phyloP scores from a whole-genome alignment of 805 yeast species.

The Pichia occidentalis region DNA sequence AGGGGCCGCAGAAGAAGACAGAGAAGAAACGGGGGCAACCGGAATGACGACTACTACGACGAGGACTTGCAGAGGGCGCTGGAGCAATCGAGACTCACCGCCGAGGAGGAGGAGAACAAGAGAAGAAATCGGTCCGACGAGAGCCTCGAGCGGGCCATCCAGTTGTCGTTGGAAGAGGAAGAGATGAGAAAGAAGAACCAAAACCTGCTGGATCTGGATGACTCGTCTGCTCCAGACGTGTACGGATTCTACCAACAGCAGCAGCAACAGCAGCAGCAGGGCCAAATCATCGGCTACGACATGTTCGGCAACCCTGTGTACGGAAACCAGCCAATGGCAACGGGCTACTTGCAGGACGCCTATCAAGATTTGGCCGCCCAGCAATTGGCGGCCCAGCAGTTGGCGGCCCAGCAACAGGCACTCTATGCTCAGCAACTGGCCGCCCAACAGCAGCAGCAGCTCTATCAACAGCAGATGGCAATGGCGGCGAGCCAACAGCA shows the following conservation, averaged over 20 bases:
- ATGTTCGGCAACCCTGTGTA: constrained; percentile 65
- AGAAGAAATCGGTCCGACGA: constrained; percentile 49
- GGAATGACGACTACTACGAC: constrained; percentile 47
- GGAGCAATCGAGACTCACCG: constrained; percentile 73
- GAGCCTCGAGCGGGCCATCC: constrained; percentile 62
- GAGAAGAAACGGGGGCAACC: constrained; percentile 22
- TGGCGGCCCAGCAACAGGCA: constrained; percentile 22
- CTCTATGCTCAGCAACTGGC: constrained; percentile 16
- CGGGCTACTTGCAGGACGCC: constrained; percentile 48
- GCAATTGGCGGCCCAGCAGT: constrained; percentile 18
- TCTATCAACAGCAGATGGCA: constrained; percentile 20
- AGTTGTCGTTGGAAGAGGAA: constrained; percentile 71
- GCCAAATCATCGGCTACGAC: constrained; percentile 39
- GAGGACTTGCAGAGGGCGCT: constrained; percentile 74
- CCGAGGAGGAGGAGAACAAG: constrained; percentile 71
- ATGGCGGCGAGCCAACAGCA: constrained; percentile 29
- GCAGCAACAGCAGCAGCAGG: constrained; percentile 22
- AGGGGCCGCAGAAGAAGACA: constrained; percentile 30
- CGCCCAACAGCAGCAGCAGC: constrained; percentile 20
- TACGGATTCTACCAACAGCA: constrained; percentile 33
- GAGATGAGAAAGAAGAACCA: constrained; percentile 48
- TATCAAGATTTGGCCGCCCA: constrained; percentile 27
- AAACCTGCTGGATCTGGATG: constrained; percentile 51
- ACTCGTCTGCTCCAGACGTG: constrained; percentile 26
- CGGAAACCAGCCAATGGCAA: constrained; percentile 42